Evolutionary conservation across 208 protist species (phyloP).

Genomic region (Wallacemonas rigidus): DNA sequence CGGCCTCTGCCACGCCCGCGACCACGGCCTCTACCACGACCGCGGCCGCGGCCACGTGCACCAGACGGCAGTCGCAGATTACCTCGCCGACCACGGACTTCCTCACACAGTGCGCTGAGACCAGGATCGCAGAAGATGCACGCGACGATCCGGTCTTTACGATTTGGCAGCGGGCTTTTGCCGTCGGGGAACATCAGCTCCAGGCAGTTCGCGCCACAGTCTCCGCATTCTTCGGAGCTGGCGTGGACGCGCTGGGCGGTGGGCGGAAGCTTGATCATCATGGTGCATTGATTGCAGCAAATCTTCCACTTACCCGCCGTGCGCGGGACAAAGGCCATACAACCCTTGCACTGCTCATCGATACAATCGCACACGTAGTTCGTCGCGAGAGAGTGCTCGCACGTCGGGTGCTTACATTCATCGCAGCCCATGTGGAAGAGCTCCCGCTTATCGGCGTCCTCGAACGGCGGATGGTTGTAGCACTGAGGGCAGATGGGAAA

Average conservation of each 20-base stretch:
- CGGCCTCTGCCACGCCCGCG: constrained; percentile 29
- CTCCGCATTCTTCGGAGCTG: constrained; percentile 70
- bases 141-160: constrained; percentile 71
- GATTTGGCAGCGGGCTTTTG: constrained; percentile 73
- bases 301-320: constrained; percentile 88
- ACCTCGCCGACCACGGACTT: constrained; percentile 69
- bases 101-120: constrained; percentile 61
- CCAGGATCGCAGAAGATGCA: constrained; percentile 81
- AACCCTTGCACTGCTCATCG: constrained; percentile 67
- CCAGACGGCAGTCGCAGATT: constrained; percentile 57
- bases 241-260: constrained; percentile 81
- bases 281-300: constrained; percentile 86
- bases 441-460: constrained; percentile 41
- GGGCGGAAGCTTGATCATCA: constrained; percentile 89
- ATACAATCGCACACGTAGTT: constrained; percentile 91
- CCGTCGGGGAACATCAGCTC: constrained; percentile 83
- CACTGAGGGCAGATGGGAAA: constrained; percentile 93
- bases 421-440: constrained; percentile 86
- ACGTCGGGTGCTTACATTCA: constrained; percentile 92
- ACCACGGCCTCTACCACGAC: constrained; percentile 32
- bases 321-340: constrained; percentile 88
- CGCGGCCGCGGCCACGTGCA: constrained; percentile 21
- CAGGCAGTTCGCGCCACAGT: constrained; percentile 77
- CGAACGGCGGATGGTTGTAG: constrained; percentile 95
- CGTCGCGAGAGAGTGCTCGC: constrained; percentile 81